A percentile compares a stretch with the other conserved stretches of the same genome.
These are phyloP conservation scores for Hypoxylon trugodes DNA, from an alignment of 495 filamentous ascomycete genomes.

Conservation along the genomic window DNA sequence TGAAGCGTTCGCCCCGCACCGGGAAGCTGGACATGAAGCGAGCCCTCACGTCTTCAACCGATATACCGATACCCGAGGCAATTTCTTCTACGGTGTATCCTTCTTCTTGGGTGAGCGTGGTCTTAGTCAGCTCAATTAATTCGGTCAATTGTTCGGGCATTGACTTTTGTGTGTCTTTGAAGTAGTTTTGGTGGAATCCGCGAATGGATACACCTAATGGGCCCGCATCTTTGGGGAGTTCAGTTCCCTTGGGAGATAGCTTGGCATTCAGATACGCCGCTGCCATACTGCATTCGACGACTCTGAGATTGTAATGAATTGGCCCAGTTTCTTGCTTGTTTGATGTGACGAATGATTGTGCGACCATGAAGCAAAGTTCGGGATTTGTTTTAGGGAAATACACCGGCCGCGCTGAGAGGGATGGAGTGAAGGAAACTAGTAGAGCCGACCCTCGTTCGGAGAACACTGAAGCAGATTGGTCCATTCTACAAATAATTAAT, in stretches of 20 bases:
- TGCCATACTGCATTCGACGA: constrained; percentile 93
- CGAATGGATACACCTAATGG: constrained; percentile 85
- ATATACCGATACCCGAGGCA: constrained; percentile 72
- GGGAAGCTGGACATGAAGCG: constrained; percentile 85
- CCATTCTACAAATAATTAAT: constrained; percentile 69
- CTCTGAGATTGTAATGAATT: constrained; percentile 93
- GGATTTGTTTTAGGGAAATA: constrained; percentile 84
- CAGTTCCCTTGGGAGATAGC: constrained; percentile 64
- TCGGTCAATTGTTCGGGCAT: constrained; percentile 73
- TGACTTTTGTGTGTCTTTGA: constrained; percentile 59
- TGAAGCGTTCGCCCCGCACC: constrained; percentile 87
- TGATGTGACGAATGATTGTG: constrained; percentile 90
- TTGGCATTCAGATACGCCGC: constrained; percentile 69
- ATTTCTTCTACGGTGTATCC: constrained; percentile 93
- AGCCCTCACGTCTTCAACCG: constrained; percentile 72
- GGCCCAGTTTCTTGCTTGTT: constrained; percentile 95
- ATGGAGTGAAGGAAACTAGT: constrained; percentile 88
- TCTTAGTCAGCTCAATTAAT: constrained; percentile 69
- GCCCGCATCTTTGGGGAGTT: constrained; percentile 78
- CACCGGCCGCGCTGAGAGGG: constrained; percentile 77
- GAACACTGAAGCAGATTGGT: constrained; percentile 97
- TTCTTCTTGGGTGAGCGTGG: constrained; percentile 72
- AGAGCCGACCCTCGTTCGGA: constrained; percentile 83
- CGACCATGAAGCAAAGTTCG: constrained; percentile 89
- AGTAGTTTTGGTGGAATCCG: constrained; percentile 85